Percentiles rank a stretch among this genome's conserved stretches.
Evolutionary conservation across 2,329 filamentous ascomycete species (phyloP).

Genomic region (Phyllosticta citriasiana): DNA sequence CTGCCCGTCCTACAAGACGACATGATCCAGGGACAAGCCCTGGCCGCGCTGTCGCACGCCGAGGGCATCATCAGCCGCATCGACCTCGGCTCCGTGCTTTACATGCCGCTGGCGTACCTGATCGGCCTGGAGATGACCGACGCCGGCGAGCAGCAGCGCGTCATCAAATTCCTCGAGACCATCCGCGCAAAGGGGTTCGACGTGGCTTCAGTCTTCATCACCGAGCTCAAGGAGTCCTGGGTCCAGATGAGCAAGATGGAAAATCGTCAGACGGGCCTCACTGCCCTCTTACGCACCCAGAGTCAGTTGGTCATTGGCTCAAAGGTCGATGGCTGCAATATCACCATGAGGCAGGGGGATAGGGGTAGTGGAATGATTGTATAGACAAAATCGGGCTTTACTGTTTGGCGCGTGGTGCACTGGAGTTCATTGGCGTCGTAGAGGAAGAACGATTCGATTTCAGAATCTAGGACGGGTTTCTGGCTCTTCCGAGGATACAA

Average conservation of each 20-base stretch:
- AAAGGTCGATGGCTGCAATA: background rate
- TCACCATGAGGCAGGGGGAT: background rate
- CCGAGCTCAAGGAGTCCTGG: conserved; percentile 3
- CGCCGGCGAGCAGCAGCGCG: conserved; percentile 3
- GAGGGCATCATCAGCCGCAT: conserved; percentile 4
- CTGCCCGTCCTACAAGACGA: conserved; percentile 5
- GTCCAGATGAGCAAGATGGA: background rate
- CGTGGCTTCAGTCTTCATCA: background rate
- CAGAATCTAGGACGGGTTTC: background rate
- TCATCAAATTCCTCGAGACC: conserved; percentile 1
- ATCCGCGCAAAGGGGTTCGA: conserved; percentile 9
- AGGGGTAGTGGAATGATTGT: background rate
- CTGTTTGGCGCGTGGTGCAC: background rate
- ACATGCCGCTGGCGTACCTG: conserved; percentile 4
- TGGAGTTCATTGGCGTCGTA: background rate
- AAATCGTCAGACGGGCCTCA: background rate
- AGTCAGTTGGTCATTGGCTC: background rate
- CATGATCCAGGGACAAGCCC: conserved; percentile 9
- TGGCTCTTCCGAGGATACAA: background rate
- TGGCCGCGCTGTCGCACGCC: conserved; percentile 3
- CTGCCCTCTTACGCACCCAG: background rate
- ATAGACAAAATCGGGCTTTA: background rate
- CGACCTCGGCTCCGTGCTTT: conserved; percentile 5
- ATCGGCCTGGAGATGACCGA: conserved; percentile 8
- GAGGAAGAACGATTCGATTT: background rate